Evolutionary conservation across 352 stramenopile genomes (phyloP).

Genomic region (Pythium rhizo-oryzae): DNA sequence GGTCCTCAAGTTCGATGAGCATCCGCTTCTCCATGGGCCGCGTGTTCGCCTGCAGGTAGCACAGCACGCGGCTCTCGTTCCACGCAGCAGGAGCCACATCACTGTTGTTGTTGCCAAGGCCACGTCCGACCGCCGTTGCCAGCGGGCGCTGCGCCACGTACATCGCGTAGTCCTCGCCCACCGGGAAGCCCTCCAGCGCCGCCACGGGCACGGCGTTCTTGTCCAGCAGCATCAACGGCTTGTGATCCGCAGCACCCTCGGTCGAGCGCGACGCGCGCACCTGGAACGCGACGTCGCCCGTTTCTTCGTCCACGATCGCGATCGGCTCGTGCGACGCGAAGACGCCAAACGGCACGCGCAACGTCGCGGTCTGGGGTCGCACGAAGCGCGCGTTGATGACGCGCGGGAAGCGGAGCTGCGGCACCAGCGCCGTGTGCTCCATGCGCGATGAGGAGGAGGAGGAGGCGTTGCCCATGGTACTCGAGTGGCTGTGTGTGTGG

Average conservation of each 20-base stretch:
- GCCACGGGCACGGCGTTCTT: slow-evolving; percentile 19
- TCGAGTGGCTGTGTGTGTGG: too few relatives aligned
- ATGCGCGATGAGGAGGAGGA: not conserved
- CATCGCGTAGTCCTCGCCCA: slow-evolving; percentile 8
- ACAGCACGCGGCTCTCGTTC: slow-evolving; percentile 13
- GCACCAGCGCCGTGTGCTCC: slow-evolving; percentile 4
- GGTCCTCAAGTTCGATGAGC: slow-evolving; percentile 11
- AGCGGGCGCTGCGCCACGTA: slow-evolving; percentile 10
- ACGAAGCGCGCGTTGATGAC: slow-evolving; percentile 22
- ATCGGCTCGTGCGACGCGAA: slow-evolving; percentile 6
- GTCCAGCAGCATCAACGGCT: slow-evolving; percentile 15
- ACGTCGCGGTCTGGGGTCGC: not conserved
- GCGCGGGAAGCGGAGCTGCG: slow-evolving; percentile 18
- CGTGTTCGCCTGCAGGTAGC: slow-evolving; percentile 23
- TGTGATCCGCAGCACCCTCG: not conserved
- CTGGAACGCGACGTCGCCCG: slow-evolving; percentile 1
- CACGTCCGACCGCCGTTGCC: too few relatives aligned
- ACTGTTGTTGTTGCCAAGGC: not conserved
- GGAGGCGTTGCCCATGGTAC: slow-evolving; percentile 15
- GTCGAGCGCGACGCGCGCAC: not conserved
- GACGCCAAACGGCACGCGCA: slow-evolving; percentile 15
- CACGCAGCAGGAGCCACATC: not conserved
- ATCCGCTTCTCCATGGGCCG: slow-evolving; percentile 18
- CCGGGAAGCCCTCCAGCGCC: not conserved
- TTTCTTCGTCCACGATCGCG: slow-evolving; percentile 14